Evolutionary conservation across 768 basidiomycete genomes (phyloP).

Genomic region (Mycena belliarum): DNA sequence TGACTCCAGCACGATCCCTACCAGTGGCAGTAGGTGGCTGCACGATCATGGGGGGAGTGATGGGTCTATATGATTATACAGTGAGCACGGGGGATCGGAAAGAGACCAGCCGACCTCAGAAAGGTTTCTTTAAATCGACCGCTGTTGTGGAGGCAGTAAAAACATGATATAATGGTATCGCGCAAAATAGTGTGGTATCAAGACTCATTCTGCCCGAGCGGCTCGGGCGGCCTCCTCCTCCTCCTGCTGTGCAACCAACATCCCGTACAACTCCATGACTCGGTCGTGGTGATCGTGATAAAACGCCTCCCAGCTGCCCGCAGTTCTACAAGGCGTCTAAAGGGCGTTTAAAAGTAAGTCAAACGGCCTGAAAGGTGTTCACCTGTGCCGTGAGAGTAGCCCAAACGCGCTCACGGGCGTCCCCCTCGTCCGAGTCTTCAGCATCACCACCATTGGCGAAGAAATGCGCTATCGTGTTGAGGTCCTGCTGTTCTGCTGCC

Average conservation of each 20-base stretch:
- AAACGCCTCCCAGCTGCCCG: constrained; percentile 50
- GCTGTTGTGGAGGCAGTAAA: constrained; percentile 17
- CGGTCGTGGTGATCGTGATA: constrained; percentile 45
- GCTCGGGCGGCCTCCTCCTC: constrained; percentile 6
- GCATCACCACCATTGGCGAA: constrained; percentile 50
- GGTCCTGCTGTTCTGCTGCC: constrained; percentile 38
- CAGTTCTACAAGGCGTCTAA: constrained; percentile 46
- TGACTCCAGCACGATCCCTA: constrained; percentile 75
- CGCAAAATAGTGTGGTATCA: background rate
- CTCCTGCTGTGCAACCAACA: constrained; percentile 16
- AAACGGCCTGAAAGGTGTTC: constrained; percentile 13
- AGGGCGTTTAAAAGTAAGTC: background rate
- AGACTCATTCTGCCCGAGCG: no score
- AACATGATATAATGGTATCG: constrained; percentile 12
- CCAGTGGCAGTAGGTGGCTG: constrained; percentile 82
- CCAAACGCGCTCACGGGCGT: constrained; percentile 47
- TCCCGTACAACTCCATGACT: constrained; percentile 44
- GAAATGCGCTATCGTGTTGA: constrained; percentile 54
- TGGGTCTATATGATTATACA: constrained; percentile 81
- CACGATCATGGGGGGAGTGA: constrained; percentile 71
- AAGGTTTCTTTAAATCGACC: constrained; percentile 79
- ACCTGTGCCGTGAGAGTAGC: constrained; percentile 48
- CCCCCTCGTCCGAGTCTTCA: constrained; percentile 44
- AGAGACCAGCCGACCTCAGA: constrained; percentile 57
- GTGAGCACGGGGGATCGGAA: constrained; percentile 45